A percentile compares a stretch with the other conserved stretches of the same genome.
These are phyloP conservation scores for Eremothecium gossypii DNA, from an alignment of 1,139 yeast genomes.

Conservation along the genomic window DNA sequence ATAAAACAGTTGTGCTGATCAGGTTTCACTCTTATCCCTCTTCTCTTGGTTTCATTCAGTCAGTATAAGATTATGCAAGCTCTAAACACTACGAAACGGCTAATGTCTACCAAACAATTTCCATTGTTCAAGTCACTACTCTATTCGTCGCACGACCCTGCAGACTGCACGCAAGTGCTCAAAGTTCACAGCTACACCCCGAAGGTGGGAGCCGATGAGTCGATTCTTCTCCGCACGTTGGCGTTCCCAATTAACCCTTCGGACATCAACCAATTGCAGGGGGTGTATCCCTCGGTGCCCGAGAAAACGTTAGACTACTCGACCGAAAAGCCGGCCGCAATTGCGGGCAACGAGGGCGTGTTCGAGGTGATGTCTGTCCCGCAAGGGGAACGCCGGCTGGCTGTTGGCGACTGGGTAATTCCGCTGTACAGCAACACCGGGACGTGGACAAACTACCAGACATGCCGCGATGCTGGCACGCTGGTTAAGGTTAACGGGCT, in stretches of 20 bases:
- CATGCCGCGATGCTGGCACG: constrained; percentile 39
- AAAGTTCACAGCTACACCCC: constrained; percentile 24
- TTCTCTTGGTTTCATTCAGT: neutral
- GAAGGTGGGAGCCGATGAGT: constrained; percentile 16
- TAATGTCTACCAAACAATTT: constrained; percentile 13
- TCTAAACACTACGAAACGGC: constrained; percentile 5
- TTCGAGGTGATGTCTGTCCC: constrained; percentile 77
- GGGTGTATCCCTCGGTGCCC: constrained; percentile 88
- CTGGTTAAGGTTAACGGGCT: constrained; percentile 42
- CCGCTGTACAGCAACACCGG: constrained; percentile 83
- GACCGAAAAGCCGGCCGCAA: constrained; percentile 55
- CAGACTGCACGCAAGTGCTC: constrained; percentile 23
- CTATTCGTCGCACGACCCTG: constrained; percentile 24
- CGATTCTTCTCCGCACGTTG: constrained; percentile 35
- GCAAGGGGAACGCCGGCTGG: constrained; percentile 37
- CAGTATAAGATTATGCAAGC: constrained; percentile 1
- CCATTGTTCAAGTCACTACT: constrained; percentile 26
- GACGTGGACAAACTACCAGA: constrained; percentile 87
- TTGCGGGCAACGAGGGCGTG: constrained; percentile 91
- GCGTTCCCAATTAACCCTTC: constrained; percentile 94
- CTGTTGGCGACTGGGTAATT: constrained; percentile 81
- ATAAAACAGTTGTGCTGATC: no score
- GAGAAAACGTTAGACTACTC: constrained; percentile 45
- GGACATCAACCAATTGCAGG: constrained; percentile 82
- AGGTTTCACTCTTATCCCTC: neutral